A percentile compares a stretch with the other conserved stretches of the same genome.
Conservation (phyloP, 805 yeast species). For the Metschnikowia aberdeeniae region DNA sequence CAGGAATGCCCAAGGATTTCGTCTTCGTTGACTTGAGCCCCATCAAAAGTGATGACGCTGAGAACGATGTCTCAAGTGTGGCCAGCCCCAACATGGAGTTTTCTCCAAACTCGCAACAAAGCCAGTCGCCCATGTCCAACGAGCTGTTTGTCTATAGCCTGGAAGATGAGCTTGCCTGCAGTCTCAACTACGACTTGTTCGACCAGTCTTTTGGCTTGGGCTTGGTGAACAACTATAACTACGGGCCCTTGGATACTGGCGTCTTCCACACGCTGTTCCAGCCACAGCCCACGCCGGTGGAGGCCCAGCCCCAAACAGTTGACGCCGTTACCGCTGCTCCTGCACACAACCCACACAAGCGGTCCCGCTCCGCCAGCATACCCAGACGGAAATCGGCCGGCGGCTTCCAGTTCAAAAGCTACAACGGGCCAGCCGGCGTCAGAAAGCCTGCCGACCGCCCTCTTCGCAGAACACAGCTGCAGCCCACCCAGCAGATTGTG, state of each 20-base stretch:
- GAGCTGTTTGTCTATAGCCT: conserved; percentile 4
- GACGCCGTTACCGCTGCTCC: neutral
- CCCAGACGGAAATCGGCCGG: conserved; percentile 19
- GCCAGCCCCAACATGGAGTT: conserved; percentile 3
- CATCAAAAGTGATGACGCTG: conserved; percentile 25
- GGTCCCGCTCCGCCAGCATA: conserved; percentile 8
- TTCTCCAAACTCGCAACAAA: conserved; percentile 6
- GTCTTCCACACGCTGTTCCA: neutral
- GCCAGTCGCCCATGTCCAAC: conserved; percentile 12
- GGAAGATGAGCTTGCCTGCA: conserved; percentile 6
- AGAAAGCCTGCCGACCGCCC: conserved; percentile 15
- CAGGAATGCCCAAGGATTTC: conserved; percentile 44
- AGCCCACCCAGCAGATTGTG: conserved; percentile 5
- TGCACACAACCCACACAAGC: conserved; percentile 19
- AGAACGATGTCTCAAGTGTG: conserved; percentile 17
- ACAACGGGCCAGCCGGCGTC: conserved; percentile 25
- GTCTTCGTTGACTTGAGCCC: conserved; percentile 45
- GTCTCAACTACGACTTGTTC: conserved; percentile 6
- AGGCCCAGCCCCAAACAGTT: neutral
- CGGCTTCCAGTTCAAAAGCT: conserved; percentile 27
- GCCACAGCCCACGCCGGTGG: neutral
- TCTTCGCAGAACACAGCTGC: conserved; percentile 7
- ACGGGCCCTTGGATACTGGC: neutral
- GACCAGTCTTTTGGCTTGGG: conserved; percentile 25
- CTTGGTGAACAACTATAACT: conserved; percentile 22